Conservation (phyloP, 2,329 filamentous ascomycete genomes). For the Akanthomyces muscarius region DNA sequence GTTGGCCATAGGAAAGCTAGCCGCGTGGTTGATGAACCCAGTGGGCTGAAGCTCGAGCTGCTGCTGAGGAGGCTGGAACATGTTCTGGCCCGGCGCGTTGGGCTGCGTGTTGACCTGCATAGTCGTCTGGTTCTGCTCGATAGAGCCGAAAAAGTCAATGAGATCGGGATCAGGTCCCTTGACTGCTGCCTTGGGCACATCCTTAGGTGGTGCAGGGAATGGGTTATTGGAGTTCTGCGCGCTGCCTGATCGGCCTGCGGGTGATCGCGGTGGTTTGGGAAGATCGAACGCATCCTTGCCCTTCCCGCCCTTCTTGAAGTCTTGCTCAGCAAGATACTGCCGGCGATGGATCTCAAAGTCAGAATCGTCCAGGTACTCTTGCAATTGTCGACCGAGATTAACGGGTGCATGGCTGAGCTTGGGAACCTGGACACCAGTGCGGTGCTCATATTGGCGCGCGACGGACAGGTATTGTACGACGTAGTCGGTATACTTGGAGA, state of each 20-base stretch:
- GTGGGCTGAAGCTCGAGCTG: constrained; percentile 23
- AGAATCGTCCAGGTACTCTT: constrained; percentile 90
- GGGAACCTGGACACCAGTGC: constrained; percentile 88
- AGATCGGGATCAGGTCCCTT: constrained; percentile 72
- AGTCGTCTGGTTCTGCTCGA: constrained; percentile 80
- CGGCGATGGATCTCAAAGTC: constrained; percentile 92
- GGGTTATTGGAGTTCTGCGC: constrained; percentile 35
- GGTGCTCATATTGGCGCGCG: constrained; percentile 85
- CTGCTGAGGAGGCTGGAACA: constrained; percentile 25
- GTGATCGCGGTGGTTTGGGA: constrained; percentile 35
- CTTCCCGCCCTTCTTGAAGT: constrained; percentile 54
- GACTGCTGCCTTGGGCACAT: constrained; percentile 43
- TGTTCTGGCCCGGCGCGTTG: constrained; percentile 28
- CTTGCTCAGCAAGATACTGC: constrained; percentile 86
- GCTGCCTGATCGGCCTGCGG: constrained; percentile 22
- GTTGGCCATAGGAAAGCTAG: constrained; percentile 21
- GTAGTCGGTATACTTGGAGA: constrained; percentile 85
- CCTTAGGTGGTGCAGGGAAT: constrained; percentile 34
- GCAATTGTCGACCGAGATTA: constrained; percentile 80
- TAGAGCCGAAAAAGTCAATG: constrained; percentile 93
- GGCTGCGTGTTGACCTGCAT: constrained; percentile 48
- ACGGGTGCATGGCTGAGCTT: constrained; percentile 97
- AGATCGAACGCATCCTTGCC: constrained; percentile 37
- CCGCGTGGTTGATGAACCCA: constrained; percentile 4
- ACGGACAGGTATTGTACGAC: constrained; percentile 87